Conservation (phyloP, 805 yeast genomes). For the Wickerhamomyces alni region DNA sequence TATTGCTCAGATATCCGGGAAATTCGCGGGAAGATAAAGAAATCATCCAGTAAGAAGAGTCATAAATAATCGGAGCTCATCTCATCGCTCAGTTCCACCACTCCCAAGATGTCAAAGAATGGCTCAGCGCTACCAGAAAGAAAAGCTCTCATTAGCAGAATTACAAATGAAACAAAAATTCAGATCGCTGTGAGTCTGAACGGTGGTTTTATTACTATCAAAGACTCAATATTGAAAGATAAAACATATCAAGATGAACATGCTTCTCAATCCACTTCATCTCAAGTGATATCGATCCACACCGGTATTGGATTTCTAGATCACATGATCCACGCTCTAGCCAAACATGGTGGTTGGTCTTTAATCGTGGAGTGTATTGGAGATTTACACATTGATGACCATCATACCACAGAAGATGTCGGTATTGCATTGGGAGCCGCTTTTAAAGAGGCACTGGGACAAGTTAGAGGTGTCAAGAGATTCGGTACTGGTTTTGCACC, state of each 20-base stretch:
- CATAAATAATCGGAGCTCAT: no score
- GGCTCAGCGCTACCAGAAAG: constrained; percentile 16
- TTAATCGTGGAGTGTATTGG: constrained; percentile 85
- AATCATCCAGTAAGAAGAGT: no score
- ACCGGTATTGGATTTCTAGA: constrained; percentile 95
- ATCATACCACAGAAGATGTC: constrained; percentile 93
- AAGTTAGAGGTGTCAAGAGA: constrained; percentile 83
- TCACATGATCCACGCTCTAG: constrained; percentile 96
- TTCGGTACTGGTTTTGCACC: constrained; percentile 95
- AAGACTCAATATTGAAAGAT: constrained; percentile 47
- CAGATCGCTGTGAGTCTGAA: constrained; percentile 78
- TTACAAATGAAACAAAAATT: constrained; percentile 91
- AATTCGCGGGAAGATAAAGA: no score
- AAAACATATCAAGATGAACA: constrained; percentile 33
- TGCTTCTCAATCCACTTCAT: constrained; percentile 63
- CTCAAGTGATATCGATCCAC: constrained; percentile 73
- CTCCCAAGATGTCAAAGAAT: background rate
- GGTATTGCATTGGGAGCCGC: constrained; percentile 90
- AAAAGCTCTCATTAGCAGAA: constrained; percentile 38
- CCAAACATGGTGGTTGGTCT: constrained; percentile 97
- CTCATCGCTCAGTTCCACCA: no score
- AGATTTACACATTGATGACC: constrained; percentile 94
- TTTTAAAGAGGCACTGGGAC: constrained; percentile 85
- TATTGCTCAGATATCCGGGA: no score
- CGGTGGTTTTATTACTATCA: constrained; percentile 73